Base-by-base conservation (phyloP, 2,329 filamentous ascomycete species). In the Arthroderma uncinatum region DNA sequence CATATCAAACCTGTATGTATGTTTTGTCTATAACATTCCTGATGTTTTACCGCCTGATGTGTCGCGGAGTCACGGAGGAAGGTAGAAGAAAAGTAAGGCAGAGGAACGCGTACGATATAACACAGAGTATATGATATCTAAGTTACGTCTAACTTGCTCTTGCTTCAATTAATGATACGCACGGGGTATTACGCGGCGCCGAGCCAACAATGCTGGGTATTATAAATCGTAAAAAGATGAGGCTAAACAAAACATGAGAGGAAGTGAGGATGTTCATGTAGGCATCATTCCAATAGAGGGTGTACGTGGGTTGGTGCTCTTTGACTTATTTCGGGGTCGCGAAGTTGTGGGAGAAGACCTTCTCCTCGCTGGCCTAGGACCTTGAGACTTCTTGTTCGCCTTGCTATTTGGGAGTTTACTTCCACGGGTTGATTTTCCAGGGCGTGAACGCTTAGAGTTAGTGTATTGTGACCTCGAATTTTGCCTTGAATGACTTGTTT, bases 201-300 rank as follows among this genome's bases (percentile, higher is more conserved):
- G 25, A 47, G 3, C 6, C 10, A 21, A 23, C 10, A 14, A 53
- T 53, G 25, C 14, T 33, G 14, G 28, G 50, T 53, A 36, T 53
- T 36, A 19, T 53, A 10, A 47, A 23, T 9, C 16, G 19, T 39
- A 16, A 39, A 12, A n/a, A n/a, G 42, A 25, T 47, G 14, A 12
- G 42, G n/a, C 42, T 14, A 47, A 47, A 47, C 42, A 28, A 28
- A 14, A 28, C 10, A 39, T 25, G 21, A n/a, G n/a, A n/a, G n/a
- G n/a, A n/a, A n/a, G n/a, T n/a, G n/a, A n/a, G 8, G 21, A 12
- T 23, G 12, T 25, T 69, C 60, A 71, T 21, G 64, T 67, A 14
- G 71, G 71, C 71, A 73, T 73, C 67, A 71, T 69, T 23, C 65
- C 67, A 60, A 73, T 72, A 37, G 67, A 47, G 10, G 42, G 42